Evolutionary conservation across 257 asterid genomes (phyloP), one percentile per base, ranked within the genome.

Genomic region (Penstemon barbatus): DNA sequence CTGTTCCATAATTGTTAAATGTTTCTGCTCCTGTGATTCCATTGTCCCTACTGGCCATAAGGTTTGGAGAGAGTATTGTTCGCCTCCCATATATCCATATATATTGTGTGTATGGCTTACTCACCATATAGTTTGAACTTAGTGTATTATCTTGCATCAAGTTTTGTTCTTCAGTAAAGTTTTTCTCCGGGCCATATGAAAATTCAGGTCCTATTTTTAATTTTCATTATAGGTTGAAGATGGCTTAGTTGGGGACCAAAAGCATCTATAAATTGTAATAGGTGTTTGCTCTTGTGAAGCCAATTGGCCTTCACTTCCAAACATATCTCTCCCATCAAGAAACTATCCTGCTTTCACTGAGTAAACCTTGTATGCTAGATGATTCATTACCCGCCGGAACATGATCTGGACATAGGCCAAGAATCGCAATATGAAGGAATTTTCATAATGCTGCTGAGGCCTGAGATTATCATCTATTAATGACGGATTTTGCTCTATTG

Each of bases 261-360:
- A 46, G 75, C 63, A 49, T 71, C 72, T 9, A 49, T 3, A 15
- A 15, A 15, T 15, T 15, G 18, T 15, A 56, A 76, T 65, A 79
- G 71, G 72, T 25, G 38, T 63, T 49, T 79, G 75, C 43, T 64
- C 72, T 4, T 57, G 68, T 57, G 60, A 66, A 66, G 72, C 57
- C n/a, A 37, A 60, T 5, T 62, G 65, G n/a, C 36, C 36, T 12
- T 59, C 54, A 4, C 4, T 62, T 7, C 12, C 53, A 13, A 8
- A 25, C 19, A 45, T 42, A 62, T 7, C 7, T 42, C 40, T 3
- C 54, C 40, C n/a, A 43, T 18, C 64, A 57, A 72, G 64, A 61
- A 63, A 68, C 67, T 61, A 11, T 73, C 81, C 56, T 56, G 84
- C 63, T 72, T 69, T 65, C 57, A 45, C 66, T 52, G 67, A 64